phyloP scores from a whole-genome alignment of 2,329 filamentous ascomycete genomes.

The Boeremia exigua region DNA sequence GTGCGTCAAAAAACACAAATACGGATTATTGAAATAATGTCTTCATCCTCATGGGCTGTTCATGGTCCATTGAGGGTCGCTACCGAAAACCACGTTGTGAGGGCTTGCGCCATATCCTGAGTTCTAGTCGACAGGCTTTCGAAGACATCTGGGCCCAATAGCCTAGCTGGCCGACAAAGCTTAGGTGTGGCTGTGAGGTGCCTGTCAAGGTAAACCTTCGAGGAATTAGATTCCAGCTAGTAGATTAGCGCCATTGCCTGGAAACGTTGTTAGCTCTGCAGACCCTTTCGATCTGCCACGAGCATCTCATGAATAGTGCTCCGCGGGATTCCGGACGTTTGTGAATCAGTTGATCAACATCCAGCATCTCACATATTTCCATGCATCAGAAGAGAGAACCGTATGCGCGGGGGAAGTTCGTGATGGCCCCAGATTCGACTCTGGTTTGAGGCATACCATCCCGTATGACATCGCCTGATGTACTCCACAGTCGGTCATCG shows the following conservation, averaged over 20 bases:
- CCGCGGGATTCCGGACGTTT: neutral
- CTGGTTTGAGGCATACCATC: neutral
- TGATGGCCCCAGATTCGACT: no score
- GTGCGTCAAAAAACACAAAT: neutral
- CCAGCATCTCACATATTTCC: neutral
- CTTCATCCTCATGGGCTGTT: neutral
- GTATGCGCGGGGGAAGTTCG: no score
- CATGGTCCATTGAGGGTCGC: neutral
- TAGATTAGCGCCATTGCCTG: neutral
- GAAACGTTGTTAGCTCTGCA: neutral
- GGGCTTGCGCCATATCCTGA: neutral
- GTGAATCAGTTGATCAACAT: neutral
- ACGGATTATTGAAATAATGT: neutral
- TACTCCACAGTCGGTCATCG: neutral
- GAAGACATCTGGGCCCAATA: conserved; percentile 10
- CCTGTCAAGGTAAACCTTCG: conserved; percentile 12
- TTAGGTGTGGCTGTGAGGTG: conserved; percentile 2
- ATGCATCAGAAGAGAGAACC: neutral
- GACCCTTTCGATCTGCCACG: neutral
- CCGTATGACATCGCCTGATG: neutral
- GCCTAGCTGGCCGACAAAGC: conserved; percentile 1
- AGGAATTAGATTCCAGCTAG: conserved; percentile 2
- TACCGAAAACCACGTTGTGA: neutral
- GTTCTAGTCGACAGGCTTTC: neutral
- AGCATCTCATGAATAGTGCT: neutral